A percentile compares a stretch with the other conserved stretches of the same genome.
phyloP scores from a whole-genome alignment of 345 rosid genomes.

The Syzygium aqueum region DNA sequence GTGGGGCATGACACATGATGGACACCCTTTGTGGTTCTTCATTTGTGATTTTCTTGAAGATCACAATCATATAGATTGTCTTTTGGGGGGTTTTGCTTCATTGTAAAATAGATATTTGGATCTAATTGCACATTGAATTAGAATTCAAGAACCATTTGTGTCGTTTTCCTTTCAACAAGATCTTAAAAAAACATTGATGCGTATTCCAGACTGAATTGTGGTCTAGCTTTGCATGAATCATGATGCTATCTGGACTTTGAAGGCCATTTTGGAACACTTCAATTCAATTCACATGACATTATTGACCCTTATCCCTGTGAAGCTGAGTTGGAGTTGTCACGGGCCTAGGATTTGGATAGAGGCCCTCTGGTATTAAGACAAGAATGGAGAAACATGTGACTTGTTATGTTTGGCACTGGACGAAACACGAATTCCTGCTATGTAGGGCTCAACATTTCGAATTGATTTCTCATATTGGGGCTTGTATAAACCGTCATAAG shows the following conservation, averaged over 20 bases:
- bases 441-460: not conserved
- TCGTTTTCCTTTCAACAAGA: not conserved
- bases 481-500: not conserved
- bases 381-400: not conserved
- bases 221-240: not conserved
- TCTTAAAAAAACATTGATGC: not conserved
- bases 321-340: not conserved
- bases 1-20: not conserved
- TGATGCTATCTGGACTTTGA: not conserved
- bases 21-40: not conserved
- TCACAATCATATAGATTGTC: not conserved
- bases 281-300: not conserved
- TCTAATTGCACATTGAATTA: too few species aligned
- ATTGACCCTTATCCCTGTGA: not conserved
- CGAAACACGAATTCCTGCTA: not conserved
- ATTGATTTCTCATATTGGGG: not conserved
- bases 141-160: too few species aligned
- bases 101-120: not conserved
- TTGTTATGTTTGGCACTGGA: not conserved
- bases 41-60: not conserved
- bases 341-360: not conserved
- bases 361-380: not conserved
- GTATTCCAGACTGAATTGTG: not conserved
- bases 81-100: not conserved
- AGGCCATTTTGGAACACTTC: not conserved